Evolutionary conservation across 129 eudicot species (phyloP).

Genomic region (Solidago caesia): DNA sequence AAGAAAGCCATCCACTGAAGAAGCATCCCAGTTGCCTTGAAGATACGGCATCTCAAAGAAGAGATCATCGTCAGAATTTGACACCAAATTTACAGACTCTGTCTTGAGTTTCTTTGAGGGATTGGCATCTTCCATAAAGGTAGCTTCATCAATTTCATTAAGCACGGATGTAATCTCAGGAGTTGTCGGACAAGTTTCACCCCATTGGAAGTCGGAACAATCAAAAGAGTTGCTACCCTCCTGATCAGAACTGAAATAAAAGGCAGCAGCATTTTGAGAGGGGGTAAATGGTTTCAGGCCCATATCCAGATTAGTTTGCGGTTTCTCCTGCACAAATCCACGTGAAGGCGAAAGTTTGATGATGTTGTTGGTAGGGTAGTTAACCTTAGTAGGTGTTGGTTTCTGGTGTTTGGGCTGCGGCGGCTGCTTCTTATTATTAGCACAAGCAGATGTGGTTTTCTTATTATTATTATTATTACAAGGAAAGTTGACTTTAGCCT

Average conservation of each 20-base stretch:
- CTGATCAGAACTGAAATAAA: slow-evolving; percentile 63
- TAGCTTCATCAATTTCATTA: slow-evolving; percentile 51
- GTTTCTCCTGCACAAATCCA: slow-evolving; percentile 56
- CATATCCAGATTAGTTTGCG: slow-evolving; percentile 23
- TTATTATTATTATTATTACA: not conserved
- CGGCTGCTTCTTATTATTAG: slow-evolving; percentile 19
- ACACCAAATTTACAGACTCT: slow-evolving; percentile 31
- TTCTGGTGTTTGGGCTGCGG: slow-evolving; percentile 40
- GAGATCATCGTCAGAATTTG: slow-evolving; percentile 43
- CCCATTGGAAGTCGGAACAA: slow-evolving; percentile 75
- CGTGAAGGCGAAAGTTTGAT: slow-evolving; percentile 23
- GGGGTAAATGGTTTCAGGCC: slow-evolving; percentile 19
- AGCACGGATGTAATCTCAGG: slow-evolving; percentile 80
- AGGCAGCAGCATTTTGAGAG: slow-evolving; percentile 31
- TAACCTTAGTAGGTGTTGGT: slow-evolving; percentile 35
- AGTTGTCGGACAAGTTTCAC: slow-evolving; percentile 50
- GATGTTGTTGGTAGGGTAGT: slow-evolving; percentile 15
- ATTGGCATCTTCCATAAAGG: slow-evolving; percentile 41
- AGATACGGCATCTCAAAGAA: slow-evolving; percentile 68
- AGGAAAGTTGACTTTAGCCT: slow-evolving; percentile 92
- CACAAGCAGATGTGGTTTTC: slow-evolving; percentile 28
- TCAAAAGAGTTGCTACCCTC: slow-evolving; percentile 78
- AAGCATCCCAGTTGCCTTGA: slow-evolving; percentile 68
- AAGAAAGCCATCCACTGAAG: slow-evolving; percentile 61
- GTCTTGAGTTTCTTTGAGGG: slow-evolving; percentile 64